Percentiles rank a stretch among this genome's conserved stretches.
Conservation (phyloP, 495 filamentous ascomycete species). For the Penicillium samsonianum region DNA sequence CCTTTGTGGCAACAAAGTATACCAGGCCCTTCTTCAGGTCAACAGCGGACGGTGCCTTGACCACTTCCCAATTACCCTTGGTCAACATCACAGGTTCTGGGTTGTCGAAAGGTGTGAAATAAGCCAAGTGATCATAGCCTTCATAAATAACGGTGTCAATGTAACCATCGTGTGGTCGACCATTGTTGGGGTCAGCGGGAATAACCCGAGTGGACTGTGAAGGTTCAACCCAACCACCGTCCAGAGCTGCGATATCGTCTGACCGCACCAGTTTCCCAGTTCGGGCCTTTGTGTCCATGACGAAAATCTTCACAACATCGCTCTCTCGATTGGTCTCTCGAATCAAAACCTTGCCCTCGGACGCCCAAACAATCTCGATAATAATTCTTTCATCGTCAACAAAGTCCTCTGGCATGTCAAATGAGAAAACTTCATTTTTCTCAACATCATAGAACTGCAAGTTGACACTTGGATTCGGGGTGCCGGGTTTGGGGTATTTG, state of each 20-base stretch:
- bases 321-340: slow-evolving; percentile 94
- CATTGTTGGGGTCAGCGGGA: slow-evolving; percentile 77
- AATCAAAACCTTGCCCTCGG: slow-evolving; percentile 72
- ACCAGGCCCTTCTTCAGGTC: slow-evolving; percentile 81
- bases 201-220: slow-evolving; percentile 83
- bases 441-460: slow-evolving; percentile 86
- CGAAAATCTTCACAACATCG: slow-evolving; percentile 79
- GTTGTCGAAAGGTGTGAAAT: slow-evolving; percentile 90
- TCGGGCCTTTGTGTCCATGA: slow-evolving; percentile 76
- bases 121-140: slow-evolving; percentile 87
- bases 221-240: slow-evolving; percentile 97
- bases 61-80: slow-evolving; percentile 90
- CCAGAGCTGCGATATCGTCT: slow-evolving; percentile 73
- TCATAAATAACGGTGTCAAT: slow-evolving; percentile 88
- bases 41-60: slow-evolving; percentile 82
- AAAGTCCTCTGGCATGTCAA: slow-evolving; percentile 77
- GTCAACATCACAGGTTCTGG: slow-evolving; percentile 80
- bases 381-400: slow-evolving; percentile 81
- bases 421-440: slow-evolving; percentile 75
- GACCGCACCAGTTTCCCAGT: slow-evolving; percentile 79
- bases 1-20: slow-evolving; percentile 87
- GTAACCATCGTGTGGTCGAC: slow-evolving; percentile 81
- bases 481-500: slow-evolving; percentile 96
- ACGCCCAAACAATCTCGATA: slow-evolving; percentile 91
- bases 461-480: slow-evolving; percentile 86